Conservation (phyloP, 257 asterid species). For the Nicotiana knightiana region DNA sequence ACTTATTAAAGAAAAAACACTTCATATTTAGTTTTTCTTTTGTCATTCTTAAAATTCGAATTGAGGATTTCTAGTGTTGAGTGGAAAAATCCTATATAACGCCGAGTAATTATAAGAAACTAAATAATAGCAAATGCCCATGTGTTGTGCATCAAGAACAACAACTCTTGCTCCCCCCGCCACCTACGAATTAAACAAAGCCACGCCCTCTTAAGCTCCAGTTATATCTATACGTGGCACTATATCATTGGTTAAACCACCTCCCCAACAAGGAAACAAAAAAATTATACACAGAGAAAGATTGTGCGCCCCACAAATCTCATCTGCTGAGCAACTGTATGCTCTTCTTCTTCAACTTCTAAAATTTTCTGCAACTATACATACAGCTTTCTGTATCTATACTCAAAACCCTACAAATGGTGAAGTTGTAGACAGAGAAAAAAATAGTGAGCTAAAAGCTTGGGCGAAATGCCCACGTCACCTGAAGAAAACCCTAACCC, state of each 20-base stretch:
- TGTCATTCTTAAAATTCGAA: no score
- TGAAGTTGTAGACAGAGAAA: neutral
- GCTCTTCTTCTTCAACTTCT: slow-evolving; percentile 8
- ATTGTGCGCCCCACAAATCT: slow-evolving; percentile 33
- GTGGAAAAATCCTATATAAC: no score
- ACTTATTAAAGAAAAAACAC: no score
- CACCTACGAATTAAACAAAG: neutral
- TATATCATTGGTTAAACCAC: neutral
- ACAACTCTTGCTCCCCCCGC: neutral
- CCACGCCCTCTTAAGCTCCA: neutral
- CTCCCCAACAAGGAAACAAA: neutral
- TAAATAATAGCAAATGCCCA: neutral
- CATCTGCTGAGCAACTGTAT: slow-evolving; percentile 14
- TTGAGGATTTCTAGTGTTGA: no score
- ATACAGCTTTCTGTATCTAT: neutral
- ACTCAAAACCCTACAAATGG: neutral
- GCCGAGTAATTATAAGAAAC: no score
- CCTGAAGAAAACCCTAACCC: slow-evolving; percentile 35
- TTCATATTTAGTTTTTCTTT: no score
- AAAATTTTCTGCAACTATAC: neutral
- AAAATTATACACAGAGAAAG: neutral
- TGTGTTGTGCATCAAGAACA: neutral
- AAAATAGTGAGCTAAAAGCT: neutral
- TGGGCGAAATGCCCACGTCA: slow-evolving; percentile 37
- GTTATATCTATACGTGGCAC: neutral